Base-by-base conservation (phyloP, 2,329 filamentous ascomycete genomes). In the Dactylellina drechsleri region DNA sequence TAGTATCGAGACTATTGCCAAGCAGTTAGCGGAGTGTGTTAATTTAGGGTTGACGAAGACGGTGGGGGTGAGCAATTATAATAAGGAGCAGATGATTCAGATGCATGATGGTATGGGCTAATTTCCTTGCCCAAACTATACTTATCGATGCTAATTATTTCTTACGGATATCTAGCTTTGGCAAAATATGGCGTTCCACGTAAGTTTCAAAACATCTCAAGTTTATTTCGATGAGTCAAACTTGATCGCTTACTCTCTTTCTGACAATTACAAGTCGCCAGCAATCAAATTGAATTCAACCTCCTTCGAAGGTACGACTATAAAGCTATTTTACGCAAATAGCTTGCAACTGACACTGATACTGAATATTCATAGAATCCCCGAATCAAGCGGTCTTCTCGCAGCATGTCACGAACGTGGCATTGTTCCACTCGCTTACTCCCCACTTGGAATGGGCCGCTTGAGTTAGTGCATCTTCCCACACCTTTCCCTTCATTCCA, bases 1-100 rank as follows among this genome's bases (percentile, higher is more conserved):
- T 65, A 80, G 79, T 41, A 82, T 84, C 75, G 79, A 80, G 16
- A 81, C 78, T 6, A 81, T 83, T 6, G 83, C 83, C 2, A 81
- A 83, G 61, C 82, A 81, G 0, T 72, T 85, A 50, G 83, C 83
- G 0, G 80, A 83, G 20, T 84, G 83, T 74, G 83, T 84, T 13
- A 80, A 84, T 36, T 72, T 79, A 10, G 83, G 83, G 0, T 78
- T 84, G 52, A 79, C 83, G 1, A 82, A 81, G 31, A 80, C 82
- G 0, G 81, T 85, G 1, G 83, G 83, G 4, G 83, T 85, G 2
- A 82, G 83, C 59, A 84, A 84, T 77, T 84, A 84, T 77, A 79
- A 79, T 75, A 79, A 77, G 36, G 80, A 82, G 23, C 82, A 84
- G 65, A 83, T 84, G 82, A 70, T 84, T 54, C 77, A 80, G 70